These are phyloP conservation scores for Hippophae tibetana DNA, from an alignment of 306 rosid species.

Conservation along the genomic window DNA sequence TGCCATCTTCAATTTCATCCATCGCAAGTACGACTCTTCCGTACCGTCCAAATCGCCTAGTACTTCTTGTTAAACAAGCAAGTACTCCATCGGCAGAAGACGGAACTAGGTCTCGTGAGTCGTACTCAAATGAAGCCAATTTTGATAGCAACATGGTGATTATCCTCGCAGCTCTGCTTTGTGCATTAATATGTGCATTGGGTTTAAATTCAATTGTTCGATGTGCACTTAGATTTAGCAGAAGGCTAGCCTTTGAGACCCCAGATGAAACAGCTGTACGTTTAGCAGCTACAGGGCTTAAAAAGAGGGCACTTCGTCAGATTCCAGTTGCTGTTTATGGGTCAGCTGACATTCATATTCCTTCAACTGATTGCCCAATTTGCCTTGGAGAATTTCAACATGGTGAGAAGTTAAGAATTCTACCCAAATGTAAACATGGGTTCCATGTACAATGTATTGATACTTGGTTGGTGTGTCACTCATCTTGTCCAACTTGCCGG, in stretches of 20 bases:
- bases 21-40: no score
- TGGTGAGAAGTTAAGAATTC: conserved; percentile 56
- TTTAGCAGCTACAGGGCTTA: conserved; percentile 42
- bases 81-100: neutral
- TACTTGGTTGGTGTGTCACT: conserved; percentile 66
- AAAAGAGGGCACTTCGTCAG: conserved; percentile 39
- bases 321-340: conserved; percentile 68
- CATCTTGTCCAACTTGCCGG: conserved; percentile 86
- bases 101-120: conserved; percentile 24
- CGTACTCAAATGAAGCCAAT: conserved; percentile 30
- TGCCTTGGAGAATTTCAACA: conserved; percentile 69
- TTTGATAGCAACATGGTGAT: conserved; percentile 86
- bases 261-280: conserved; percentile 31
- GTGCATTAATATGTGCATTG: conserved; percentile 59
- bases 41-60: no score
- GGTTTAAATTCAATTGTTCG: conserved; percentile 68
- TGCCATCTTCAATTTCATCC: no score
- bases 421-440: conserved; percentile 75
- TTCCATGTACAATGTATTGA: conserved; percentile 82
- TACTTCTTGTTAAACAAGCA: no score
- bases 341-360: conserved; percentile 23
- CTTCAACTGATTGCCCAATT: conserved; percentile 74
- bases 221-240: conserved; percentile 42
- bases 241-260: conserved; percentile 30
- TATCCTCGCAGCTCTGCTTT: conserved; percentile 57